A percentile compares a stretch with the other conserved stretches of the same genome.
phyloP scores from a whole-genome alignment of 2,329 filamentous ascomycete species.

The Venturia carpophila region DNA sequence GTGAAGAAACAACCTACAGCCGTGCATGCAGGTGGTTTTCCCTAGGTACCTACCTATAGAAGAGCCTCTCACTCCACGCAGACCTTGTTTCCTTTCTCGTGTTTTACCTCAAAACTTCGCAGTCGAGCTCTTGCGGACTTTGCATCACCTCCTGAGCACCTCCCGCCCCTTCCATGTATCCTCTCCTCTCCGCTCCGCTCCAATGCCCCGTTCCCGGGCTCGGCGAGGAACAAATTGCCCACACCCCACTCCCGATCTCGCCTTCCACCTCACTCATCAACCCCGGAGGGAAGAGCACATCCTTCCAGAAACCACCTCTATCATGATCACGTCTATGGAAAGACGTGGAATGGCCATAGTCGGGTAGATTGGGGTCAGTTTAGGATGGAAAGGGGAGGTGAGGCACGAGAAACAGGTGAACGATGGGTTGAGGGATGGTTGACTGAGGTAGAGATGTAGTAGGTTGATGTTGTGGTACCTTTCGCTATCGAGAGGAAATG shows the following conservation, averaged over 20 bases:
- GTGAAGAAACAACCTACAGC: too few relatives aligned
- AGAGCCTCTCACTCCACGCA: too few relatives aligned
- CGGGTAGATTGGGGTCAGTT: neutral
- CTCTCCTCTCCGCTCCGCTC: constrained; percentile 17
- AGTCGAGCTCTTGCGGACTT: constrained; percentile 27
- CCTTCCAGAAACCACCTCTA: constrained; percentile 21
- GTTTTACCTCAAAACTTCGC: neutral
- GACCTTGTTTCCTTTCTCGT: too few relatives aligned
- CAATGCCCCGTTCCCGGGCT: constrained; percentile 13
- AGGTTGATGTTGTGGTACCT: too few relatives aligned
- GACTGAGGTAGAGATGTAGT: too few relatives aligned
- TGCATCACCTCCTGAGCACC: constrained; percentile 16
- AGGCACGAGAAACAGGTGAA: neutral
- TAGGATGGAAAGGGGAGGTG: neutral
- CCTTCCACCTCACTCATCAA: constrained; percentile 43
- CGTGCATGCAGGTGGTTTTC: too few relatives aligned
- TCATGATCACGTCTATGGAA: constrained; percentile 26
- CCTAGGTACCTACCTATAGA: too few relatives aligned
- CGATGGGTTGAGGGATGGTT: neutral
- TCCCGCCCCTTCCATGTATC: constrained; percentile 19
- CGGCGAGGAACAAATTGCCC: constrained; percentile 12
- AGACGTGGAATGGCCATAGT: neutral
- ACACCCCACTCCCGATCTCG: constrained; percentile 37
- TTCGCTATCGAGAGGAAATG: too few relatives aligned
- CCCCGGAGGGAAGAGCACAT: constrained; percentile 10